These are phyloP conservation scores for Neofusicoccum parvum DNA, from an alignment of 2,329 filamentous ascomycete species.

Conservation along the genomic window DNA sequence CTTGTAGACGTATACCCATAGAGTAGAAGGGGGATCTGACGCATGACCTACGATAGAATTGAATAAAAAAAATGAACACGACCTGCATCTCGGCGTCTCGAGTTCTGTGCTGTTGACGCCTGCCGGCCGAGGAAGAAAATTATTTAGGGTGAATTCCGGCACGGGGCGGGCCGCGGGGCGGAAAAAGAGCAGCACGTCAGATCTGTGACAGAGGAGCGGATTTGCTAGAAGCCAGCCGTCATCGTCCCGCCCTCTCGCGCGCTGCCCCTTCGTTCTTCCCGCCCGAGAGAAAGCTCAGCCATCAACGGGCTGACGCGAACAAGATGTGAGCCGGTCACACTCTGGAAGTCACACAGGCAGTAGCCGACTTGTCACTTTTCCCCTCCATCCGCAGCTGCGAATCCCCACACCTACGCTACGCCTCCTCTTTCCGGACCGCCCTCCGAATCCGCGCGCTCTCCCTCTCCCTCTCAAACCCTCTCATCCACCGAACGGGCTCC, in stretches of 20 bases:
- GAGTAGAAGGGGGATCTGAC: conserved; percentile 1
- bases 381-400: background rate
- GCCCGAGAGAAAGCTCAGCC: background rate
- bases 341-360: background rate
- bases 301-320: background rate
- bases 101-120: no score
- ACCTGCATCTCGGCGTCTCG: background rate
- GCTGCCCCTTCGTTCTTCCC: background rate
- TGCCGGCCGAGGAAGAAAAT: background rate
- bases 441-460: background rate
- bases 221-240: background rate
- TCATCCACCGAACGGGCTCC: no score
- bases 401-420: background rate
- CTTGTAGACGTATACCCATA: conserved; percentile 14
- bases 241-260: background rate
- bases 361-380: conserved; percentile 15
- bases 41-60: conserved; percentile 2
- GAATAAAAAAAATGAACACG: background rate
- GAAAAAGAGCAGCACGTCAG: background rate
- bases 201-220: background rate
- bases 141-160: background rate
- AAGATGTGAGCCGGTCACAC: background rate
- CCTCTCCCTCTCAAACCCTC: background rate
- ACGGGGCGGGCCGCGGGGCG: conserved; percentile 8
- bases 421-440: background rate